Base-by-base conservation (phyloP, 2,329 filamentous ascomycete species). In the Colletotrichum chrysophilum region DNA sequence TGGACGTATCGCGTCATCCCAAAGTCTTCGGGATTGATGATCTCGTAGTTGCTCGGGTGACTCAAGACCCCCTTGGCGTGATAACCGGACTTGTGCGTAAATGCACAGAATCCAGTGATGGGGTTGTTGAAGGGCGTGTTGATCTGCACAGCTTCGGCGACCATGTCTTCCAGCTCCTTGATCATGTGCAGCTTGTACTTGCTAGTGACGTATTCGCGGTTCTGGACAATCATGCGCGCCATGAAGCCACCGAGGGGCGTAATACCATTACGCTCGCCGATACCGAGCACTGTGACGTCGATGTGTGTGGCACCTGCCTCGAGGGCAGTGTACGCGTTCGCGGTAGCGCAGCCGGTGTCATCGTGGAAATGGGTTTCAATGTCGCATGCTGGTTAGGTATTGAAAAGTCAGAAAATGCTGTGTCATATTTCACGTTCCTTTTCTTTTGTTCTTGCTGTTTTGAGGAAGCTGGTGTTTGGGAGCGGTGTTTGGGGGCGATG, bases 121-220 rank as follows among this genome's bases (percentile, higher is more conserved):
- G 92, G 92, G 87, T 93, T 94, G 90, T 95, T 95, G 89, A 96
- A 96, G 68, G 93, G 94, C 71, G 95, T 93, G 88, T 95, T 94
- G 85, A 96, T 91, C 84, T 95, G 90, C 55, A 96, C 94, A 71
- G 92, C 90, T 82, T 94, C 91, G 76, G 94, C 93, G 72, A 96
- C 94, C 61, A 95, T 86, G 80, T 95, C 90, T 62, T 77, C 76
- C 80, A 79, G 55, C 68, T 94, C 94, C 92, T 97, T 96, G 86
- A 98, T 90, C 92, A 95, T 95, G 85, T 95, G 90, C 70, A 98
- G 91, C 87, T 95, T 95, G 89, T 97, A 98, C 90, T 96, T 97
- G 90, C 89, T 86, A 87, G 92, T 93, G 81, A 97, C 94, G 84
- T 98, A 97, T 76, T 97, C 95, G 78, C 91, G 93, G 83, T 94